These are phyloP conservation scores for Aspergillus udagawae DNA, from an alignment of 2,329 filamentous ascomycete species.

Conservation along the genomic window DNA sequence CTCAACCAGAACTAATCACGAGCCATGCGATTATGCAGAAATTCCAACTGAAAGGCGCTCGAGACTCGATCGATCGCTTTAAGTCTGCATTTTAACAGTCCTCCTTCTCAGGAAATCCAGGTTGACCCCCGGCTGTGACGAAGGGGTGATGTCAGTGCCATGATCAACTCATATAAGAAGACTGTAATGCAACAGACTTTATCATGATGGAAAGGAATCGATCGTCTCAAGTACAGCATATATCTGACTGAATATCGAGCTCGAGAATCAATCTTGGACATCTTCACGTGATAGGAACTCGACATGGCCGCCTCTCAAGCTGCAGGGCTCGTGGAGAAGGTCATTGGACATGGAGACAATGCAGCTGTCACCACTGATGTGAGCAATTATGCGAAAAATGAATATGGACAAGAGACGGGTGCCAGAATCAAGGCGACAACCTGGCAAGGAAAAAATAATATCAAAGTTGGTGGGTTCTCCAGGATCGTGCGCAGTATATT, in stretches of 20 bases:
- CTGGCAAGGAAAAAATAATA: slow-evolving; percentile 79
- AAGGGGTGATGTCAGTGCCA: background rate
- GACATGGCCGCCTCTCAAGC: slow-evolving; percentile 60
- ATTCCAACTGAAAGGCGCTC: background rate
- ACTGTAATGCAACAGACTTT: background rate
- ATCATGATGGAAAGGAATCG: background rate
- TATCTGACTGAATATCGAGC: background rate
- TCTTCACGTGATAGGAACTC: background rate
- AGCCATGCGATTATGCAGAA: background rate
- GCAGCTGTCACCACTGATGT: slow-evolving; percentile 66
- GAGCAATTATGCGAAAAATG: slow-evolving; percentile 57
- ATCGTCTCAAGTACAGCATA: background rate
- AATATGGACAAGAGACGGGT: slow-evolving; percentile 47
- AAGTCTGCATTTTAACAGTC: too few relatives aligned
- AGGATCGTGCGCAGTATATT: background rate
- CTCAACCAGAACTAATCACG: background rate
- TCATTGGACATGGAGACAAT: slow-evolving; percentile 63
- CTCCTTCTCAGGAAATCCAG: background rate
- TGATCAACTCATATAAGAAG: background rate
- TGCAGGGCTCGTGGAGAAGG: slow-evolving; percentile 64
- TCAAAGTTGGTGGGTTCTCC: slow-evolving; percentile 55
- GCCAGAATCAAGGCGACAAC: slow-evolving; percentile 74
- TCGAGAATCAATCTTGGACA: background rate
- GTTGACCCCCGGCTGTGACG: background rate
- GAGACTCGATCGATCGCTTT: background rate